Conservation (phyloP, 2,329 filamentous ascomycete genomes). For the Aspergillus ruber region DNA sequence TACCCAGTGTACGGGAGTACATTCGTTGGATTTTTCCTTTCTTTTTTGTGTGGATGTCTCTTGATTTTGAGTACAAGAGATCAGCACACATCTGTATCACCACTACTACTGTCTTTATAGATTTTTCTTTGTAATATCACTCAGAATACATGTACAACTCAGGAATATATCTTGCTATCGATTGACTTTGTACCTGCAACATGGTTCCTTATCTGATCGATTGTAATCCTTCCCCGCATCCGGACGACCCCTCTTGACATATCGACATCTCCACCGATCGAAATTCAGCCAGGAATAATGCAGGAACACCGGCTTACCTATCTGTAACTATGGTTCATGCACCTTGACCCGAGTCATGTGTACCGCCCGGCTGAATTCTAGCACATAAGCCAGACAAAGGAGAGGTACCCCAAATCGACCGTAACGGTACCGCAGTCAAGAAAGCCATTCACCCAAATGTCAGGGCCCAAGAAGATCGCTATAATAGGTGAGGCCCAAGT, state of each 20-base stretch:
- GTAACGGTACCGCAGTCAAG: neutral
- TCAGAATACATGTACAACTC: too few species aligned
- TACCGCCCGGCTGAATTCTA: neutral
- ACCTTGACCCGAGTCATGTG: too few species aligned
- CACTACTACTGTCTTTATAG: too few species aligned
- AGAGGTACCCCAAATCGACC: conserved; percentile 3
- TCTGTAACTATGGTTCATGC: neutral
- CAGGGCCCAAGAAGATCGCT: conserved; percentile 43
- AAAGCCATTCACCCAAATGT: conserved; percentile 3
- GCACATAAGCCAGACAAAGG: neutral
- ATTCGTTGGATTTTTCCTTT: too few species aligned
- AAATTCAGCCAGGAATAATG: neutral
- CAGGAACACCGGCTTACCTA: too few species aligned
- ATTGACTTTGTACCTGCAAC: neutral
- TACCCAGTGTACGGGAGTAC: neutral
- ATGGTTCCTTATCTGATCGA: neutral
- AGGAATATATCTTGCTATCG: neutral
- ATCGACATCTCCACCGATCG: neutral
- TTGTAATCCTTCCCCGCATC: neutral
- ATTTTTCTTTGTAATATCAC: too few species aligned
- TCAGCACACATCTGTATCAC: too few species aligned
- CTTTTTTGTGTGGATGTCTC: too few species aligned
- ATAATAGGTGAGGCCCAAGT: conserved; percentile 40
- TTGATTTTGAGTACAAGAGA: too few species aligned
- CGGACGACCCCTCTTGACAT: neutral